Conservation (phyloP, 495 filamentous ascomycete species). For the Parmelia sp. region DNA sequence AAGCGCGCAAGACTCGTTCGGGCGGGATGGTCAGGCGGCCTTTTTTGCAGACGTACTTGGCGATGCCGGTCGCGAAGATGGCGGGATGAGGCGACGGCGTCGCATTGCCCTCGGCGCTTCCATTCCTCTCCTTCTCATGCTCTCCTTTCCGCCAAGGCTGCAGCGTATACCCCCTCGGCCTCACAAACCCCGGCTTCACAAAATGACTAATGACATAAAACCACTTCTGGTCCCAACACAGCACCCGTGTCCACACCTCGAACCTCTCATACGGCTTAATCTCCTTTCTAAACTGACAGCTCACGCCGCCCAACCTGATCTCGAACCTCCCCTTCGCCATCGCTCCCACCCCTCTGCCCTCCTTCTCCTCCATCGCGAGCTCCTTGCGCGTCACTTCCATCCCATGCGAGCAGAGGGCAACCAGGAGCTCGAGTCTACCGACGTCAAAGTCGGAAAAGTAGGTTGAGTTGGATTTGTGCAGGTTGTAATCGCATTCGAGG, state of each 20-base stretch:
- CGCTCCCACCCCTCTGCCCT: constrained; percentile 10
- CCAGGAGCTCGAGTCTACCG: constrained; percentile 56
- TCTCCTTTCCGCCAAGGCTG: constrained; percentile 20
- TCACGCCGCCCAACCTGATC: constrained; percentile 56
- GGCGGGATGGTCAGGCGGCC: constrained; percentile 80
- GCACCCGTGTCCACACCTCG: constrained; percentile 60
- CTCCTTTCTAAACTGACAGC: constrained; percentile 60
- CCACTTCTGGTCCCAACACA: constrained; percentile 82
- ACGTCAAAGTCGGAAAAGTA: constrained; percentile 72
- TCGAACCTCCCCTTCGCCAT: constrained; percentile 25
- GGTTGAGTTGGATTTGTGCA: constrained; percentile 68
- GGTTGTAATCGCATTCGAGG: constrained; percentile 58
- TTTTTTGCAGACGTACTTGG: constrained; percentile 87
- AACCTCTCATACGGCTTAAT: constrained; percentile 59
- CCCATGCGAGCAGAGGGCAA: constrained; percentile 52
- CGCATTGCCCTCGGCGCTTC: background rate
- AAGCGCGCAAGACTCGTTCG: constrained; percentile 63
- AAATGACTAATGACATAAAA: constrained; percentile 69
- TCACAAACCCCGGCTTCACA: constrained; percentile 49
- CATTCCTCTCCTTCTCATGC: background rate
- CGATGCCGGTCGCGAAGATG: constrained; percentile 68
- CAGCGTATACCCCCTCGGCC: constrained; percentile 21
- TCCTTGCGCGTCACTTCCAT: constrained; percentile 40
- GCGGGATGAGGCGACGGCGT: constrained; percentile 18
- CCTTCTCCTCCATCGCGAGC: constrained; percentile 31